A percentile compares a stretch with the other conserved stretches of the same genome.
Conservation (phyloP, 108 stramenopile genomes). For the Fragilaria crotonensis region DNA sequence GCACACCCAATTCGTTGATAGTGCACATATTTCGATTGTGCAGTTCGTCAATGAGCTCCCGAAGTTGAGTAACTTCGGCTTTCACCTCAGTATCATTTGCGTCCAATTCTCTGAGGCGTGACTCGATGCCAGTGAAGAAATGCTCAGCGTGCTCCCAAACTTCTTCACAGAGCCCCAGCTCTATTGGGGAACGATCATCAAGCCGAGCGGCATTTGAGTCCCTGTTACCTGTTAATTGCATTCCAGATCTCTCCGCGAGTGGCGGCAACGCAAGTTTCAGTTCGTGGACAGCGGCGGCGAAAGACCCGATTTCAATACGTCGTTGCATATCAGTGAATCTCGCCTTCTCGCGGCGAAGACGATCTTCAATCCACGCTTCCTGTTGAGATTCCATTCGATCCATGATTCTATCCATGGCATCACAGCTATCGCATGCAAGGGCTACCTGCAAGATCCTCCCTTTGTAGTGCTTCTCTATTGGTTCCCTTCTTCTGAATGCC, state of each 20-base stretch:
- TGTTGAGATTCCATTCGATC: conserved; percentile 9
- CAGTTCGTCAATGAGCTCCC: conserved; percentile 8
- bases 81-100: conserved; percentile 8
- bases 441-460: neutral
- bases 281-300: conserved; percentile 6
- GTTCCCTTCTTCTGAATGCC: neutral
- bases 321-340: neutral
- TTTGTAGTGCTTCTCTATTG: neutral
- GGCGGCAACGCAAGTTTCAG: conserved; percentile 5
- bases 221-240: conserved; percentile 7
- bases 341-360: neutral
- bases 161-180: conserved; percentile 13
- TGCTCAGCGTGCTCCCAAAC: conserved; percentile 6
- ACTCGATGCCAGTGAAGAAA: conserved; percentile 1
- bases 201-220: conserved; percentile 1
- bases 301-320: neutral
- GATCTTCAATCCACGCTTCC: conserved; percentile 4
- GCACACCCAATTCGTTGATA: neutral
- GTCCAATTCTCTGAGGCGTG: conserved; percentile 3
- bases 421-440: neutral
- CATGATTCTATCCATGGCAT: conserved; percentile 6
- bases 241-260: conserved; percentile 16
- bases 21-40: conserved; percentile 8
- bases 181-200: conserved; percentile 13
- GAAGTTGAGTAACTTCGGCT: conserved; percentile 4